Base-by-base conservation (phyloP, 2,329 filamentous ascomycete species). In the Scleromitrula shiraiana region DNA sequence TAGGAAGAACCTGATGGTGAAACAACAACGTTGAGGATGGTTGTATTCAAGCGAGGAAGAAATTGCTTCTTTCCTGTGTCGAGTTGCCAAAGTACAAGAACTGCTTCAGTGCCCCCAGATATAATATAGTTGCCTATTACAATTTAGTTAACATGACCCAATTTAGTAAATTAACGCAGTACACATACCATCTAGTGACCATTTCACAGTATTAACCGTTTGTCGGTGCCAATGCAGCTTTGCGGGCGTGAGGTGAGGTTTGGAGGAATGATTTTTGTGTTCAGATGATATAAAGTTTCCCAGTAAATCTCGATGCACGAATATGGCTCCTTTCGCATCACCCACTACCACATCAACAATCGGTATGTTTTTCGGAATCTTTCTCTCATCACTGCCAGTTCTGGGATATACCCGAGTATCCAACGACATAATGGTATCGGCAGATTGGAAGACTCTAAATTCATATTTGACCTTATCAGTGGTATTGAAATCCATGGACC, bases 211-310 rank as follows among this genome's bases (percentile, higher is more conserved):
- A 58, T 85, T 83, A 7, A 96, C 89, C 41, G 83, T 79, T 57
- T 83, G 82, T 58, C 89, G 78, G 66, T 98, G 93, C 93, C 93
- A 98, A 65, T 97, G 93, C 45, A 90, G 73, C 54, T 83, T 85
- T 49, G 83, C 80, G 27, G 33, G 77, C 66, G 56, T 70, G 69
- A 60, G 69, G 65, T 43, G 64, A 7, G 60, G 51, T n/a, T 54
- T 58, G 30, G 55, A 47, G 7, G 53, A 43, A 27, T 53, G n/a
- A 20, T 40, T 52, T 22, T 55, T 52, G 29, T 38, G 64, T 65
- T 73, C 73, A 47, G 71, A 68, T 32, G 62, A 64, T 50, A 67
- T 61, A 37, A 62, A 70, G 53, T 77, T 77, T 49, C 69, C 65
- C 8, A 91, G 62, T 14, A 89, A 69, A 65, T 95, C 85, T 52